A percentile compares a stretch with the other conserved stretches of the same genome.
These are phyloP conservation scores for Pyronema omphalodes DNA, from an alignment of 495 filamentous ascomycete species.

Conservation along the genomic window DNA sequence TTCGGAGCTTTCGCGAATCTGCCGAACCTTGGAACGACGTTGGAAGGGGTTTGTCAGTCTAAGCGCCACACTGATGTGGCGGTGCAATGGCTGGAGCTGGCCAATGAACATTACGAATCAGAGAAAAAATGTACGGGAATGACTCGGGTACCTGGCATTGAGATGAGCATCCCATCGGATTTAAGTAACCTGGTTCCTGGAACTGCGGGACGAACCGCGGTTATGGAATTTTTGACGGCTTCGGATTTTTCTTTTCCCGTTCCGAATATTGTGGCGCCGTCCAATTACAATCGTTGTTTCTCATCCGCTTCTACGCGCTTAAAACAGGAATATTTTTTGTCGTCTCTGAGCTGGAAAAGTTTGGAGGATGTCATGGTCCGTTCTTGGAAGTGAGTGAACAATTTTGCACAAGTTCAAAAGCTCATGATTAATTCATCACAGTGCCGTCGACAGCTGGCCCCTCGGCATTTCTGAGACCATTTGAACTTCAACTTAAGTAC, in stretches of 20 bases:
- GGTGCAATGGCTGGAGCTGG: neutral
- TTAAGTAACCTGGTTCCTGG: constrained; percentile 14
- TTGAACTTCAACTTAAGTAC: too few relatives aligned
- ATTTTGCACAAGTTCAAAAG: too few relatives aligned
- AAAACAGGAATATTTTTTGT: too few relatives aligned
- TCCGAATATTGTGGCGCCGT: constrained; percentile 2
- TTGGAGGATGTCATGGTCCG: too few relatives aligned
- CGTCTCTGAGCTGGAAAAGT: too few relatives aligned
- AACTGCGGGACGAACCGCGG: constrained; percentile 7
- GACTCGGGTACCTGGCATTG: neutral
- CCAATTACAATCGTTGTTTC: neutral
- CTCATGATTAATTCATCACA: too few relatives aligned
- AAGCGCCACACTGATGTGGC: neutral
- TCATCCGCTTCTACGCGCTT: too few relatives aligned
- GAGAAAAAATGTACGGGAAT: neutral
- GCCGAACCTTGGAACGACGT: neutral
- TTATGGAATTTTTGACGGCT: constrained; percentile 1
- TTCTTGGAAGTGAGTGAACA: too few relatives aligned
- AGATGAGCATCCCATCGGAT: neutral
- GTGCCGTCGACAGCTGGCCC: too few relatives aligned
- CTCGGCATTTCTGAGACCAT: too few relatives aligned
- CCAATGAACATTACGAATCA: neutral
- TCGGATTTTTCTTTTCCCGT: constrained; percentile 17
- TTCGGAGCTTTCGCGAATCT: constrained; percentile 9
- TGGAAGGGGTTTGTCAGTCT: neutral